Conservation (phyloP, 192 early-diverging fungal genomes). For the Entomortierella parvispora region DNA sequence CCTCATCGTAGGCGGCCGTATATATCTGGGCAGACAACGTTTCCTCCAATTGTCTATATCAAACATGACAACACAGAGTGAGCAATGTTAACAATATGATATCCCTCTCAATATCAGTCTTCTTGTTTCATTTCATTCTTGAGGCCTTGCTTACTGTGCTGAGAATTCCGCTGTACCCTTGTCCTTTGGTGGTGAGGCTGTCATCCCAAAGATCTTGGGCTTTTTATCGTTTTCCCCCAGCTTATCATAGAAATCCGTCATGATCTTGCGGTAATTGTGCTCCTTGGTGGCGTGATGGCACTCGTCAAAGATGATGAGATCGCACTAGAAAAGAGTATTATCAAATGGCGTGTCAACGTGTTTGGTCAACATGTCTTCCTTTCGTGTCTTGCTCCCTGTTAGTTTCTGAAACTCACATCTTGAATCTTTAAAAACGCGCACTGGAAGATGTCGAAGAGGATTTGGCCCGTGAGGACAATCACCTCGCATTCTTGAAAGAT, state of each 20-base stretch:
- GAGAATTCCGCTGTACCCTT: constrained; percentile 13
- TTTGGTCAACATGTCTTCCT: not conserved
- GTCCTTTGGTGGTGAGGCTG: constrained; percentile 80
- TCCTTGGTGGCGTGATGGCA: constrained; percentile 85
- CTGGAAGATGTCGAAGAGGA: constrained; percentile 80
- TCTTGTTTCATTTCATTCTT: no score
- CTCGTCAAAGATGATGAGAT: constrained; percentile 92
- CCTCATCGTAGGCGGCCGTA: constrained; percentile 59
- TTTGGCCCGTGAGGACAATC: constrained; percentile 88
- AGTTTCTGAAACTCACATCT: constrained; percentile 55
- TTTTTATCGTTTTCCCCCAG: constrained; percentile 48
- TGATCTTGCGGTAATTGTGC: constrained; percentile 82
- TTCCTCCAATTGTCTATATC: constrained; percentile 58
- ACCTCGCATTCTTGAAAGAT: constrained; percentile 73
- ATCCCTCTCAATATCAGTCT: no score
- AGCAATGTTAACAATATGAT: not conserved
- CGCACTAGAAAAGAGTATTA: no score
- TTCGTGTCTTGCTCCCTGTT: not conserved
- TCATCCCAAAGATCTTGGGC: constrained; percentile 94
- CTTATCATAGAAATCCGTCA: constrained; percentile 82
- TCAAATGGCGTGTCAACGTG: no score
- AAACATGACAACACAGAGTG: not conserved
- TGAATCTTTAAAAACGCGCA: constrained; percentile 49
- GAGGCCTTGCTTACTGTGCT: constrained; percentile 34
- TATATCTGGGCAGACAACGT: constrained; percentile 65